Base-by-base conservation (phyloP, 345 rosid species). In the Angophora floribunda region DNA sequence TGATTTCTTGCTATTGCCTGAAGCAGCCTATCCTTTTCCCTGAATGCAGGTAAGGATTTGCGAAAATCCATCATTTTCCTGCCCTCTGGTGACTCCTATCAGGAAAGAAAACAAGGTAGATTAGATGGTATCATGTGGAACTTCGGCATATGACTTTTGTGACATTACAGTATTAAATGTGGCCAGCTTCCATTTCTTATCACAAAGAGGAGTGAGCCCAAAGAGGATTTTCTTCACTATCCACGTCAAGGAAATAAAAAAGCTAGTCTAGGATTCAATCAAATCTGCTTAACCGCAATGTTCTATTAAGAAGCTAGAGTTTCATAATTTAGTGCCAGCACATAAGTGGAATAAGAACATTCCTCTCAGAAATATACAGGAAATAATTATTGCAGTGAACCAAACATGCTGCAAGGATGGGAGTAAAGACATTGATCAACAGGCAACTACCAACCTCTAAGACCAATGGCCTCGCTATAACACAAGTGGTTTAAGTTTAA, bases 1-100 rank as follows among this genome's bases (percentile, higher is more conserved):
- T 98, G 99, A 91, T 98, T 98, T 90, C 96, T 94, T 67, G 99
- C 99, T 87, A 97, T 96, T 85, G 99, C 98, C 92, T 98, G 98
- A 67, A 98, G 98, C 87, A 98, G 93, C 91, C 94, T 95, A 90
- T 96, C 98, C 93, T 96, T 97, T 92, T 98, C 99, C 92, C 92
- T 95, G 94, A 93, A 97, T 85, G 97, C 90, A 87, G 99, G 99
- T 79, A 98, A 93, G 87, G 99, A 93, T 90, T 92, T 96, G 80
- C 99, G 92, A 87, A 98, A 97, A 24, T 95, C 97, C 90, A 95
- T 57, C 97, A 98, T 94, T 79, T 89, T 95, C 88, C 88, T 91
- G 89, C 99, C 99, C 92, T 97, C 99, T 30, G 97, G 99, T 32
- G 98, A 97, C 89, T 96, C 99, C 99, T 98, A 32, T 17, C 59